phyloP scores from a whole-genome alignment of 2,329 filamentous ascomycete species.

The Scedosporium boydii region DNA sequence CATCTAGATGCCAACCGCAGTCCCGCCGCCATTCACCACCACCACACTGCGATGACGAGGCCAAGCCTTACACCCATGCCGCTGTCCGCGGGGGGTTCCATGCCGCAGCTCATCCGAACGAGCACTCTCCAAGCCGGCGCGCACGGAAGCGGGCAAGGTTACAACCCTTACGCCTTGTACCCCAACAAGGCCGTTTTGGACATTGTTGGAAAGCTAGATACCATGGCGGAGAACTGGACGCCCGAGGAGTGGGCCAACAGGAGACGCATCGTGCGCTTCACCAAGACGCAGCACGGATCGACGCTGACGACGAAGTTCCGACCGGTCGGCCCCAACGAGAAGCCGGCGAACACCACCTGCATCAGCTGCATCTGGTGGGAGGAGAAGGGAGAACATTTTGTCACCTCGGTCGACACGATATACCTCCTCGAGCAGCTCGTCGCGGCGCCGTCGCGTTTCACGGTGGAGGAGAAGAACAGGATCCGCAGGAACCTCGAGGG shows the following conservation, averaged over 20 bases:
- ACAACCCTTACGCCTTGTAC: conserved; percentile 74
- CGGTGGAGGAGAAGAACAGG: conserved; percentile 95
- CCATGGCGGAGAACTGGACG: conserved; percentile 78
- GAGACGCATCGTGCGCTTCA: conserved; percentile 81
- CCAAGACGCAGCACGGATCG: conserved; percentile 69
- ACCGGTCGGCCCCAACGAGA: conserved; percentile 67
- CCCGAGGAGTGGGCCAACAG: conserved; percentile 70
- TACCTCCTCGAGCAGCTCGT: conserved; percentile 88
- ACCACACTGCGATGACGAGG: conserved; percentile 34
- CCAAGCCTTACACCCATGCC: conserved; percentile 38
- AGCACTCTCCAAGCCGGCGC: conserved; percentile 38
- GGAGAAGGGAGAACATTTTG: conserved; percentile 81
- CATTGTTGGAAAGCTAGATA: conserved; percentile 73
- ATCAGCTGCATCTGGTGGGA: conserved; percentile 98
- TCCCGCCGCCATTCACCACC: conserved; percentile 27
- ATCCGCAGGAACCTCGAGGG: conserved; percentile 93
- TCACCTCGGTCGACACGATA: conserved; percentile 96
- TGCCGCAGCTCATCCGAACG: conserved; percentile 45
- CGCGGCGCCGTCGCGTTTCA: conserved; percentile 65
- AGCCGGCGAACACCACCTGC: conserved; percentile 76
- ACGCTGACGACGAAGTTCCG: conserved; percentile 75
- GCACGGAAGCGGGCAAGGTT: conserved; percentile 30
- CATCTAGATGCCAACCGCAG: conserved; percentile 30
- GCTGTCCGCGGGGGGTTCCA: conserved; percentile 29
- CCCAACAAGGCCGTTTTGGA: conserved; percentile 78